Evolutionary conservation across 345 rosid genomes (phyloP).

Genomic region (Rhodamnia rubescens): DNA sequence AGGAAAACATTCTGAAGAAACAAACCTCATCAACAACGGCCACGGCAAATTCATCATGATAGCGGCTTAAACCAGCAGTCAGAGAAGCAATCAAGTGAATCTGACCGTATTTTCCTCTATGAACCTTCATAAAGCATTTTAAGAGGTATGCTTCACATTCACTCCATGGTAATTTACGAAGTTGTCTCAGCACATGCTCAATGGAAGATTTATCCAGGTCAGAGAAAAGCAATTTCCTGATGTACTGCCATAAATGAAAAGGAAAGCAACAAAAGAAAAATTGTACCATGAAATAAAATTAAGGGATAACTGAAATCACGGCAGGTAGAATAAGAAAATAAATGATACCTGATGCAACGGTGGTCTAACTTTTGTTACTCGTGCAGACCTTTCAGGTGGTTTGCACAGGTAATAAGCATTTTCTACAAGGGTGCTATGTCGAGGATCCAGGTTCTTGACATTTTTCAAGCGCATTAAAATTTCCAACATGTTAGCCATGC

Average conservation of each 20-base stretch:
- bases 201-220: slow-evolving; percentile 93
- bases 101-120: slow-evolving; percentile 94
- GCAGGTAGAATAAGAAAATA: not conserved
- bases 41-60: slow-evolving; percentile 97
- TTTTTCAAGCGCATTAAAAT: slow-evolving; percentile 99
- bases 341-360: slow-evolving; percentile 77
- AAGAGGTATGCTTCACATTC: slow-evolving; percentile 88
- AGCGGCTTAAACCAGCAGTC: slow-evolving; percentile 93
- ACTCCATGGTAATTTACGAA: slow-evolving; percentile 92
- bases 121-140: slow-evolving; percentile 97
- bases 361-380: slow-evolving; percentile 82
- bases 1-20: not conserved
- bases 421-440: slow-evolving; percentile 96
- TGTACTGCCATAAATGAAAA: slow-evolving; percentile 50
- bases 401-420: slow-evolving; percentile 98
- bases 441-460: slow-evolving; percentile 97
- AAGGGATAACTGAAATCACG: not conserved
- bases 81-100: slow-evolving; percentile 96
- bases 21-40: slow-evolving; percentile 99
- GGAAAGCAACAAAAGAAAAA: not conserved
- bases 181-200: slow-evolving; percentile 91
- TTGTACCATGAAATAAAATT: not conserved
- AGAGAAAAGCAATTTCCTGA: slow-evolving; percentile 78
- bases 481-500: slow-evolving; percentile 98
- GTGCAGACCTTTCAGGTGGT: slow-evolving; percentile 98